Base-by-base conservation (phyloP, 306 rosid species). In the Urtica urens region DNA sequence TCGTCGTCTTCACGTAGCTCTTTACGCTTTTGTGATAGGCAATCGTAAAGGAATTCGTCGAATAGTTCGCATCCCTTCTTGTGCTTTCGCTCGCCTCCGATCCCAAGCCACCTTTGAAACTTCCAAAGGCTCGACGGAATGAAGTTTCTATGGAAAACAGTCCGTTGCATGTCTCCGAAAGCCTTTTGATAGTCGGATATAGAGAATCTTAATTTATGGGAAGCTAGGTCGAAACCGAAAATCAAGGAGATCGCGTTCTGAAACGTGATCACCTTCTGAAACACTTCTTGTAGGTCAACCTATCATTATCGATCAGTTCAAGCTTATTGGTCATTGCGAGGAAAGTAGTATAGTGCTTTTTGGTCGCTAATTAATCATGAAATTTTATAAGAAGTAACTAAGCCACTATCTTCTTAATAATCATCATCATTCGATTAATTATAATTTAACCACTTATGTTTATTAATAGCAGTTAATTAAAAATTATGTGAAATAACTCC, bases 201-300 rank as follows among this genome's bases (percentile, higher is more conserved):
- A 0, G 69, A 28, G 9, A 62, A 21, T 13, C 51, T 38, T 1
- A 22, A 26, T 6, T 76, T 66, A 25, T 62, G 67, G 7, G 52
- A 50, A 2, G 25, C 8, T 7, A 72, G 66, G 34, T 77, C 77
- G 24, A 37, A 28, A 38, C 77, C 79, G 6, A 72, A 63, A 21
- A 62, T 35, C 7, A 46, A 3, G 2, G 23, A 16, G 35, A 59
- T 58, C 2, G 53, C 57, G 17, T 10, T 34, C 28, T 77, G 72
- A 17, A 72, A 72, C 2, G 55, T 44, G n/a, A 61, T n/a, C 34
- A 56, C 19, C 17, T 65, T 35, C 8, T 57, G 43, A 34, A 72
- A 28, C 39, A 43, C 34, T 46, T 69, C 72, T 47, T 62, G 74
- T 21, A 77, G 44, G 31, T 77, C 77, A 23, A 69, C 34, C 60